Conservation (phyloP, 2,329 filamentous ascomycete species). For the Cladosporium colombiae region DNA sequence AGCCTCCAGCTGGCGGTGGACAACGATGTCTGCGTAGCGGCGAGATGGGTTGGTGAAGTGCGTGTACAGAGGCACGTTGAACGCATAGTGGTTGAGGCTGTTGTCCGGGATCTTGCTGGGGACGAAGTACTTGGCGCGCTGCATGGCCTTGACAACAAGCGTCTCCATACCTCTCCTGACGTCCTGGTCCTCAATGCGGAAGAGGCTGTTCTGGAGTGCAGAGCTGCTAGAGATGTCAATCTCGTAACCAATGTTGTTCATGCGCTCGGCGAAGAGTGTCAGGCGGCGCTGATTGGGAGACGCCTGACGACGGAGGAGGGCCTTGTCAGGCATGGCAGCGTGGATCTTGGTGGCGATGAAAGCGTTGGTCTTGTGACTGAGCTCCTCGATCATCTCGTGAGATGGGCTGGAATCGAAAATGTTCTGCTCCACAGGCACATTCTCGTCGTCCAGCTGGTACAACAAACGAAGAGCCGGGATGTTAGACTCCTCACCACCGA, state of each 20-base stretch:
- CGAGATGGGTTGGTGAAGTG: conserved; percentile 96
- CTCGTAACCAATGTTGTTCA: conserved; percentile 86
- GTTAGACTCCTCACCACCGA: conserved; percentile 72
- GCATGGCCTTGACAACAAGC: conserved; percentile 90
- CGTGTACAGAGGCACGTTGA: conserved; percentile 92
- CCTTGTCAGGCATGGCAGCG: conserved; percentile 82
- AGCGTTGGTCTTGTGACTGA: conserved; percentile 89
- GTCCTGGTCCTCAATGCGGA: conserved; percentile 85
- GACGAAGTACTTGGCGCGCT: conserved; percentile 92
- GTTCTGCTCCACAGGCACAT: conserved; percentile 93
- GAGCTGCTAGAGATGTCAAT: conserved; percentile 89
- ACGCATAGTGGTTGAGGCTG: conserved; percentile 81
- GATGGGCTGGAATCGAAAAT: conserved; percentile 89
- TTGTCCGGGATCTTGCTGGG: conserved; percentile 75
- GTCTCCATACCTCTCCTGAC: conserved; percentile 98
- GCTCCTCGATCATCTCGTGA: conserved; percentile 91
- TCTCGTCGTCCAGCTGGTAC: conserved; percentile 95
- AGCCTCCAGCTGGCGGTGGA: conserved; percentile 90
- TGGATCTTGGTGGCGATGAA: conserved; percentile 84
- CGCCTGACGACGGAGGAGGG: conserved; percentile 82
- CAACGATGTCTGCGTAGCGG: conserved; percentile 91
- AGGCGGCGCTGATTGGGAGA: conserved; percentile 85
- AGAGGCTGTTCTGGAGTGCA: conserved; percentile 88
- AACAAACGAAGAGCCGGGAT: conserved; percentile 85
- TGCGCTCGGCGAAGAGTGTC: conserved; percentile 86